Conservation (phyloP, 306 rosid genomes). For the Alnus rubra region DNA sequence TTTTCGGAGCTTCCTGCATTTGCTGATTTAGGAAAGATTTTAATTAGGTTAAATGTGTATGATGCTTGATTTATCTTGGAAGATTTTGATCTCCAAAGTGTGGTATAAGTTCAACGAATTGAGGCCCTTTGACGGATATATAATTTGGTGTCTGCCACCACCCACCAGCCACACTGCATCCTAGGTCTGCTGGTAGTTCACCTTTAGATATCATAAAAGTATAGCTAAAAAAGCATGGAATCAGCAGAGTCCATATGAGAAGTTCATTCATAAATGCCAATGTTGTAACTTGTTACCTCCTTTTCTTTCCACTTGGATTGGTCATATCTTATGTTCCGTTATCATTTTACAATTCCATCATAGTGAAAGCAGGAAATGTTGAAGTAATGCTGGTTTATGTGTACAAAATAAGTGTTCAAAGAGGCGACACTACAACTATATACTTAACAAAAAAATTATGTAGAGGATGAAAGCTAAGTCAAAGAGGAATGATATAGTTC, state of each 20-base stretch:
- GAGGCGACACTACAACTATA: neutral
- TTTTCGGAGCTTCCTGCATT: neutral
- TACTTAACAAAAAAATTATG: neutral
- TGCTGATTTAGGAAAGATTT: neutral
- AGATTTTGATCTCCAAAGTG: neutral
- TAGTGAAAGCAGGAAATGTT: neutral
- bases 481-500: constrained; percentile 6
- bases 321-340: neutral
- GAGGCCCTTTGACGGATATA: neutral
- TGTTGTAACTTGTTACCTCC: neutral
- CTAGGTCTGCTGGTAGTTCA: constrained; percentile 6
- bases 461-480: neutral
- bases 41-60: neutral
- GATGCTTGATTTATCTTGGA: neutral
- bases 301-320: neutral
- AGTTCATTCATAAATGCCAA: neutral
- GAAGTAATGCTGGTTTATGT: neutral
- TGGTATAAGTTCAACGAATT: neutral
- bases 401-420: neutral
- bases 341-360: neutral
- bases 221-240: neutral
- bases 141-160: constrained; percentile 14
- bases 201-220: constrained; percentile 9
- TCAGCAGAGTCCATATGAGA: neutral
- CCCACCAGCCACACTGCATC: neutral